Evolutionary conservation across 139 green algal species (phyloP), one percentile per base, ranked within the genome.

Genomic region (Micractinium conductrix): DNA sequence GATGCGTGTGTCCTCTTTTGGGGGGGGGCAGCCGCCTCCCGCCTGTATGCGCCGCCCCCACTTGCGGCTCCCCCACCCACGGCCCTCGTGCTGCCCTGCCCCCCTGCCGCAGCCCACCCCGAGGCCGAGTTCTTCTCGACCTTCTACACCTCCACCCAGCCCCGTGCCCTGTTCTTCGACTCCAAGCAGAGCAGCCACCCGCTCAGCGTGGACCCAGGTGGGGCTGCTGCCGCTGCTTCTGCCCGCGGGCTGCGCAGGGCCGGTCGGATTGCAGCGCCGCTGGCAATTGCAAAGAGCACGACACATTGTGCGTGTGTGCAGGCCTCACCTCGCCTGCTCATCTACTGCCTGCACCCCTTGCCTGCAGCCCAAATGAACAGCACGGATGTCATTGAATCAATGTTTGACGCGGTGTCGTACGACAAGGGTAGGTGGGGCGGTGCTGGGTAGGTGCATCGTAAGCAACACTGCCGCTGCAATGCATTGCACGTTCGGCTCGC

Each of bases 401-500:
- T 93, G 62, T 97, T 97, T 76, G 94, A 97, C 75, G 33, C 72
- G 8, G 85, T 97, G 35, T 89, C 84, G 84, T 97, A 98, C 80
- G 60, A 92, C 30, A 96, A 98, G 88, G 96, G 96, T 63, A 2
- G 10, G 73, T 30, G 12, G 42, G 24, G 70, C 19, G 35, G 70
- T 37, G 12, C 16, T 58, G 6, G n/a, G n/a, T n/a, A n/a, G n/a
- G n/a, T n/a, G n/a, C n/a, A n/a, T n/a, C n/a, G n/a, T n/a, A n/a
- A n/a, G n/a, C n/a, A n/a, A n/a, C n/a, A n/a, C n/a, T n/a, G n/a
- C n/a, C n/a, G n/a, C n/a, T n/a, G n/a, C n/a, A n/a, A n/a, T n/a
- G n/a, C n/a, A n/a, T n/a, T n/a, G n/a, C n/a, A n/a, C n/a, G n/a
- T n/a, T n/a, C n/a, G n/a, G n/a, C n/a, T n/a, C n/a, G n/a, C n/a